These are phyloP conservation scores for Pisolithus thermaeus DNA, from an alignment of 1,284 basidiomycete genomes.

Conservation along the genomic window DNA sequence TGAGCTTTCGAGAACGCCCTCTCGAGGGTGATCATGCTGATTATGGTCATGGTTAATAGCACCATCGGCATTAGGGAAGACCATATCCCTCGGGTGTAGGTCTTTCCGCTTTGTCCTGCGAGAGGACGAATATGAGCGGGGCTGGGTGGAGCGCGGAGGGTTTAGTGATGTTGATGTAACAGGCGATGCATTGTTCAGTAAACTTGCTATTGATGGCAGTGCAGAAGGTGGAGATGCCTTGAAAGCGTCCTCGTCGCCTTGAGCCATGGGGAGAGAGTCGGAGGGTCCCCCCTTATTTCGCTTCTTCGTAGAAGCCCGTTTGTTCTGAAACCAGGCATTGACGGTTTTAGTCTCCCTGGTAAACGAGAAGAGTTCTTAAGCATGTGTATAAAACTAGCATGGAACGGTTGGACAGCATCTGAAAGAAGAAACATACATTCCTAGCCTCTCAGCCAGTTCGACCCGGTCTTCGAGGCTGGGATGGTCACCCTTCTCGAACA, in stretches of 20 bases:
- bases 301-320: slow-evolving; percentile 76
- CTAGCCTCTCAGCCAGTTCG: slow-evolving; percentile 59
- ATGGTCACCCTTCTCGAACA: slow-evolving; percentile 70
- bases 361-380: slow-evolving; percentile 11
- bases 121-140: slow-evolving; percentile 26
- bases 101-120: slow-evolving; percentile 32
- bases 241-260: slow-evolving; percentile 15
- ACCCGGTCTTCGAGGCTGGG: slow-evolving; percentile 64
- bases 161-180: slow-evolving; percentile 26
- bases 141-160: slow-evolving; percentile 23
- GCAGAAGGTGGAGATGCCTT: slow-evolving; percentile 23
- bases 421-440: slow-evolving; percentile 53
- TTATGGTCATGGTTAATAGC: slow-evolving; percentile 4
- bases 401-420: slow-evolving; percentile 24
- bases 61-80: slow-evolving; percentile 18
- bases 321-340: slow-evolving; percentile 81
- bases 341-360: slow-evolving; percentile 74
- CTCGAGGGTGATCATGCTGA: slow-evolving; percentile 11
- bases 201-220: slow-evolving; percentile 39
- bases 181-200: slow-evolving; percentile 36
- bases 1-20: slow-evolving; percentile 22
- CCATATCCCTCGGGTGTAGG: slow-evolving; percentile 25
- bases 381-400: slow-evolving; percentile 7
- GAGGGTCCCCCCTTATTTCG: slow-evolving; percentile 38
- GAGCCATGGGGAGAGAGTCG: slow-evolving; percentile 6